Base-by-base conservation (phyloP, 2,329 filamentous ascomycete genomes). In the Arthroderma sp. region DNA sequence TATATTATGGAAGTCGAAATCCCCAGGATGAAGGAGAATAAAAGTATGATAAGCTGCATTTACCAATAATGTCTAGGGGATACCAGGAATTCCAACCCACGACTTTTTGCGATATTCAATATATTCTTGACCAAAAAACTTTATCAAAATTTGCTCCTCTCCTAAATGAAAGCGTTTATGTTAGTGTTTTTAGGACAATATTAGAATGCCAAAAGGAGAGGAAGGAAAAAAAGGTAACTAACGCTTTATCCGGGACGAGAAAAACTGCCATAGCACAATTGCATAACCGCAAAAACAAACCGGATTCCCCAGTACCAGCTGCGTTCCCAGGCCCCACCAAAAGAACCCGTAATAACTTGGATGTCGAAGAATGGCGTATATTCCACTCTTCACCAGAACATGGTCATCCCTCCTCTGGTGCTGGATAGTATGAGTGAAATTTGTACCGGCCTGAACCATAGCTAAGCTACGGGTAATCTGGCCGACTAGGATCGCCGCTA, bases 341-440 rank as follows among this genome's bases (percentile, higher is more conserved):
- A 94, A 98, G 69, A 95, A 98, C 3, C 89, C 91, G 68, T 96
- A 95, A 65, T 98, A 98, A 47, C 83, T 83, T 8, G 91, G 91
- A 63, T 98, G 91, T 27, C 91, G 72, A 43, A 93, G 68, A 38
- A 74, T 62, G 5, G 69, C 68, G 62, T 96, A 98, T 31, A 96
- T 68, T 0, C 91, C 91, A 29, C 70, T 70, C 0, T 83, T 94
- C 2, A 98, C 84, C n/a, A 98, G 73, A 39, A 71, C 71, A 62
- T 98, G 91, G 1, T 77, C 78, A 3, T 78, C 73, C 56, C 79
- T 82, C 49, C 71, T 77, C 50, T 75, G 64, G 38, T 66, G 77
- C 63, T 91, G 85, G 6, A 95, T 80, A 31, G 80, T 78, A 49
- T 89, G 91, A 58, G 94, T 94, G 74, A 98, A 98, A 59, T 85